Base-by-base conservation (phyloP, 306 rosid genomes). In the Trifolium pratense region DNA sequence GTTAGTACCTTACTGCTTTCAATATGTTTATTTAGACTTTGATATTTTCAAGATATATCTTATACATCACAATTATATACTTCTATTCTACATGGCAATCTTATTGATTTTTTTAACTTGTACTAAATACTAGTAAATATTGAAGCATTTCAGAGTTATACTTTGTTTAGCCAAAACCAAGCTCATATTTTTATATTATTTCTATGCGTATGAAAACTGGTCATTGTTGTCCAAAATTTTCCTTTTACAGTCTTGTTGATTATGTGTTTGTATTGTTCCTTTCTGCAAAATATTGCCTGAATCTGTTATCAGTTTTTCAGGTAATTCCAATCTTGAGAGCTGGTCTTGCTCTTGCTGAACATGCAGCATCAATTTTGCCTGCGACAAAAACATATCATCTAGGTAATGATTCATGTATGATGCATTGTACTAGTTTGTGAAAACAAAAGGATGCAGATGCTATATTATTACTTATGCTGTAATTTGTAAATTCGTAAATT, bases 291-390 rank as follows among this genome's bases (percentile, higher is more conserved):
- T 66, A 71, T 78, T 7, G 77, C 48, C 72, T 81, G 70, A 71
- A 79, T 77, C n/a, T 34, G 36, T 45, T 71, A 73, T 39, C 77
- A 48, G 26, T 57, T 76, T 76, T 80, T 74, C 88, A 93, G 98
- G 89, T 94, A 55, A 78, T 89, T 78, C 98, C 98, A 32, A 94
- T 94, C 72, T 83, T 94, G 70, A 89, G 96, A 84, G 97, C 98
- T 70, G 98, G 98, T 65, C 84, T 89, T 66, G 97, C 92, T 70
- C 92, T 94, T 71, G 91, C 91, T 11, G 98, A 94, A 70, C 85
- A 88, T 36, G 98, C 96, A 13, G 73, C 91, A 3, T 83, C 92
- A 7, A 66, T 94, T 78, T 81, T 94, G 87, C 97, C 99, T 5
- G 90, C 99, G 59, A 83, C 88, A 65, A 94, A 83, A 81, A 86